A percentile compares a stretch with the other conserved stretches of the same genome.
Conservation (phyloP, 768 basidiomycete species). For the Dioszegia aurantiaca region DNA sequence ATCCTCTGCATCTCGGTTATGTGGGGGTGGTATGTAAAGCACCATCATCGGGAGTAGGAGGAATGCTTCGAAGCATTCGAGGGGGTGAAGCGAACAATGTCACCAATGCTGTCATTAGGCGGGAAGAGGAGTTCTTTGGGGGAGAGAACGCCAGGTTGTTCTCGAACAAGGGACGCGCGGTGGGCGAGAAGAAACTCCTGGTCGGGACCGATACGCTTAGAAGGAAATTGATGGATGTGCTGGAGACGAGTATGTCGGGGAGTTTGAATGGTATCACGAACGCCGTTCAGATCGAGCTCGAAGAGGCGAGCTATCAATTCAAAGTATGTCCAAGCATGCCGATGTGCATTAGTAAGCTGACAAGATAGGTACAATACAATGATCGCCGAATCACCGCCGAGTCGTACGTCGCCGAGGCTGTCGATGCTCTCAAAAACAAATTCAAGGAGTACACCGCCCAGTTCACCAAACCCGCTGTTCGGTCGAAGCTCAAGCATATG, state of each 20-base stretch:
- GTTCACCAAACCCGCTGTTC: constrained; percentile 84
- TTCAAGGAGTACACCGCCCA: constrained; percentile 81
- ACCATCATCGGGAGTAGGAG: constrained; percentile 32
- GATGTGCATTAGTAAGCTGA: neutral
- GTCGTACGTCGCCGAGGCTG: constrained; percentile 95
- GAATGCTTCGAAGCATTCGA: constrained; percentile 32
- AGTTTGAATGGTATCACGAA: constrained; percentile 94
- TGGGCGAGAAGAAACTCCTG: constrained; percentile 60
- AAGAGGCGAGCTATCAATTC: constrained; percentile 97
- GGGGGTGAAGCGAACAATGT: constrained; percentile 46
- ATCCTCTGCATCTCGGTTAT: constrained; percentile 95
- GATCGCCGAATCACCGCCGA: constrained; percentile 91
- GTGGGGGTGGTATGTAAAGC: constrained; percentile 93
- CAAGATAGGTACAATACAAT: constrained; percentile 58
- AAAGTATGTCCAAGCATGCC: constrained; percentile 66
- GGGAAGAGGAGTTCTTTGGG: constrained; percentile 55
- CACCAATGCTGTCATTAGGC: constrained; percentile 58
- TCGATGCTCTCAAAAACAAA: constrained; percentile 80
- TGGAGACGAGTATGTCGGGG: constrained; percentile 96
- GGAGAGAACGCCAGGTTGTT: constrained; percentile 55
- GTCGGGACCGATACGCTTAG: constrained; percentile 88
- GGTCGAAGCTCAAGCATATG: constrained; percentile 83
- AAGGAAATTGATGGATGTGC: constrained; percentile 87
- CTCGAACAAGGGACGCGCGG: constrained; percentile 11
- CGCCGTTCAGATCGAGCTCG: constrained; percentile 92